Evolutionary conservation across 495 filamentous ascomycete genomes (phyloP).

Genomic region (Hypoxylon fragiforme): DNA sequence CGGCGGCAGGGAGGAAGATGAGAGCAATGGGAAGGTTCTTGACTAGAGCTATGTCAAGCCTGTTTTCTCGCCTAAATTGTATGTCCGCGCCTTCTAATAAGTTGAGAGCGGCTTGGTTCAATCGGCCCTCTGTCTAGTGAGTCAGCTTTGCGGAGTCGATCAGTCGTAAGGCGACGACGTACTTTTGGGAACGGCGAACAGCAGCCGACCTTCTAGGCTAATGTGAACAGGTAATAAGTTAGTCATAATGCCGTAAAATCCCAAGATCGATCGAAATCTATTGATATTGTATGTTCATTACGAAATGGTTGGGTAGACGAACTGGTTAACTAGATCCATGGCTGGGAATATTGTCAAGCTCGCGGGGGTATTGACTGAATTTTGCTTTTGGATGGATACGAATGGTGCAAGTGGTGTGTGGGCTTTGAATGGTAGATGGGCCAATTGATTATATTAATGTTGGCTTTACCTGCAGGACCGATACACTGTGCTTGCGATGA

Average conservation of each 20-base stretch:
- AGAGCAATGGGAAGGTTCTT: slow-evolving; percentile 94
- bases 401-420: neutral
- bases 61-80: slow-evolving; percentile 89
- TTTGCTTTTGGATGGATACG: neutral
- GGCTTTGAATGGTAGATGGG: slow-evolving; percentile 1
- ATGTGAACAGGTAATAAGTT: slow-evolving; percentile 39
- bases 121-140: slow-evolving; percentile 74
- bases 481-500: neutral
- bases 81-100: slow-evolving; percentile 92
- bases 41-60: slow-evolving; percentile 94
- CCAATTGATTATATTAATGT: slow-evolving; percentile 13
- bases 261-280: slow-evolving; percentile 5
- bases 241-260: slow-evolving; percentile 30
- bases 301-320: slow-evolving; percentile 45
- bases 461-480: neutral
- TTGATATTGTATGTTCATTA: slow-evolving; percentile 5
- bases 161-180: slow-evolving; percentile 42
- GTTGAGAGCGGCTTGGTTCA: slow-evolving; percentile 82
- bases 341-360: slow-evolving; percentile 1
- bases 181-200: slow-evolving; percentile 98
- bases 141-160: slow-evolving; percentile 21
- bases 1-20: slow-evolving; percentile 93
- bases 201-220: slow-evolving; percentile 87
- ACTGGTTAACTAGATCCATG: slow-evolving; percentile 89
- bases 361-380: neutral